Evolutionary conservation across 1,284 basidiomycete genomes (phyloP), one percentile per base, ranked within the genome.

Genomic region (Hemileia vastatrix): DNA sequence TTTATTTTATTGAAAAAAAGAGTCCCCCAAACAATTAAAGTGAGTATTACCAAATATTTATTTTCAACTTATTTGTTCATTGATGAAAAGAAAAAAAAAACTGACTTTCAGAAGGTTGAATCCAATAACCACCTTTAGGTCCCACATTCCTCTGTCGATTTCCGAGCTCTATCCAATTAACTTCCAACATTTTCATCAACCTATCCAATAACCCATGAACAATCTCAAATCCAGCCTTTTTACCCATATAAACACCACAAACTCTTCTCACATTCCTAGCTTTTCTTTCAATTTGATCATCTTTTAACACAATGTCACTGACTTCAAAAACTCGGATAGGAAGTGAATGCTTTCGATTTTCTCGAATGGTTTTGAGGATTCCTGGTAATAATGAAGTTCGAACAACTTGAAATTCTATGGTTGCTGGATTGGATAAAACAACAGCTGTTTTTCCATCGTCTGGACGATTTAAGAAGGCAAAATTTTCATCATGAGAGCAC

Each of bases 401-500:
- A 56, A 97, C 92, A 65, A 98, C 88, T 78, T 98, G 94, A 79
- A 95, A 98, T 77, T 98, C 95, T 67, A 91, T 82, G 44, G 94
- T 92, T 78, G 96, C 96, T 1, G 94, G 94, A 77, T 99, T 99
- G 63, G 87, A 91, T 66, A 98, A 88, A 63, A 87, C 87, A 68
- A 98, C 85, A 6, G 88, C 94, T 36, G 83, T 81, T 52, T 82
- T 83, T 31, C 86, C 85, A 66, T 90, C 86, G 76, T 97, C 94
- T 54, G 80, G 76, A 64, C 86, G 86, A 78, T 95, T 93, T 67
- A 99, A 81, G 80, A 85, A 93, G 54, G 83, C 85, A 74, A 95
- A 99, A 79, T 97, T 97, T 78, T 99, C 94, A 76, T 97, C 94
- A 75, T 94, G 90, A 18, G 91, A 94, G 79, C 95, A 98, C 87